phyloP scores from a whole-genome alignment of 2,329 filamentous ascomycete genomes.

The Reticulascus tulasneorum region DNA sequence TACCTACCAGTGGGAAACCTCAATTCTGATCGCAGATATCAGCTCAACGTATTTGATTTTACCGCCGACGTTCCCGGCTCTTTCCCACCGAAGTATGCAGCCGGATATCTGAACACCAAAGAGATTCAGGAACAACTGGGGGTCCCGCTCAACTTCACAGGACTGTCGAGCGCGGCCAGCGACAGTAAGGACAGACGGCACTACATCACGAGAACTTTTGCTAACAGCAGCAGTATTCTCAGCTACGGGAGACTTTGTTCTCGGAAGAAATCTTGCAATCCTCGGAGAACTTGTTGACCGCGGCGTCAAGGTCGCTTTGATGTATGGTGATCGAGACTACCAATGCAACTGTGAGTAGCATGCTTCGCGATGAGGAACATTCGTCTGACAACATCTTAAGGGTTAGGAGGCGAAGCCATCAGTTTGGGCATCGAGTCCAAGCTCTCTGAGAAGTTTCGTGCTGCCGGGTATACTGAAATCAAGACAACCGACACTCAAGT shows the following conservation, averaged over 20 bases:
- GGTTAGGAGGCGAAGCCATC: slow-evolving; percentile 46
- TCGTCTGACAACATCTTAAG: too few relatives aligned
- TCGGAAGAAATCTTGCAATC: too few relatives aligned
- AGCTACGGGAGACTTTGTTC: slow-evolving; percentile 23
- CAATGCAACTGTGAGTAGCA: slow-evolving; percentile 46
- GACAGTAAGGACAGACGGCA: too few relatives aligned
- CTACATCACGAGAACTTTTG: too few relatives aligned
- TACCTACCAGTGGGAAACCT: too few relatives aligned
- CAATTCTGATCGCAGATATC: too few relatives aligned
- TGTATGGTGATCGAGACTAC: slow-evolving; percentile 55
- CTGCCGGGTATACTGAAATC: slow-evolving; percentile 62
- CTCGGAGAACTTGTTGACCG: slow-evolving; percentile 53
- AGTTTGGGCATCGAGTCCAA: slow-evolving; percentile 51
- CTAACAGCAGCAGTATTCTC: slow-evolving; percentile 6
- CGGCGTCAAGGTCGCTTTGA: slow-evolving; percentile 49
- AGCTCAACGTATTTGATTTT: too few relatives aligned
- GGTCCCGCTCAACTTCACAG: slow-evolving; percentile 53
- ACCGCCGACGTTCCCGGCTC: too few relatives aligned
- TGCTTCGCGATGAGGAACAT: too few relatives aligned
- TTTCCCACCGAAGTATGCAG: slow-evolving; percentile 13
- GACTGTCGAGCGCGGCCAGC: slow-evolving; percentile 9
- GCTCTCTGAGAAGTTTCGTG: slow-evolving; percentile 56
- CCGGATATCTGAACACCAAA: slow-evolving; percentile 15
- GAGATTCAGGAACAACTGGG: slow-evolving; percentile 57
- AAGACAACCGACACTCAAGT: slow-evolving; percentile 54